Percentiles rank a stretch among this genome's conserved stretches.
Conservation (phyloP, 257 asterid genomes). For the Anisodus tanguticus region DNA sequence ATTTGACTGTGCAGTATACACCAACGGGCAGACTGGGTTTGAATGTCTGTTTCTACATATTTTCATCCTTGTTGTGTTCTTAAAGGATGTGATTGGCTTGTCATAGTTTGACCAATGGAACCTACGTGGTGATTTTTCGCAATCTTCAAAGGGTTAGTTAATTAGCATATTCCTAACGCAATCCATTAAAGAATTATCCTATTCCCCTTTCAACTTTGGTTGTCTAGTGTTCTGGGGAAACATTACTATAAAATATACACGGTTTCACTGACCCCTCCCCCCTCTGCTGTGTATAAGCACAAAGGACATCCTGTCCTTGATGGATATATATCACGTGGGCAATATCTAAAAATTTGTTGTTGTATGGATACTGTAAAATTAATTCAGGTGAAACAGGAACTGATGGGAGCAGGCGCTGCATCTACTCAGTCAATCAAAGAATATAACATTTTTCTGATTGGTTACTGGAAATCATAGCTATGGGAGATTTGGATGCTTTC, state of each 20-base stretch:
- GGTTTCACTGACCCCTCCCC: neutral
- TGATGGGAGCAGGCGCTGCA: slow-evolving; percentile 45
- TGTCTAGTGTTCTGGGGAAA: neutral
- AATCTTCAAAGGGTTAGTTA: slow-evolving; percentile 4
- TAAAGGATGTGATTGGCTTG: slow-evolving; percentile 15
- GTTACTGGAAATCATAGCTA: slow-evolving; percentile 54
- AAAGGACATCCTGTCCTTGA: neutral
- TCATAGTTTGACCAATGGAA: slow-evolving; percentile 9
- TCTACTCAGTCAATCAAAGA: slow-evolving; percentile 57
- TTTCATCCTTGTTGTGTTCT: slow-evolving; percentile 24
- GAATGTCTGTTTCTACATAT: neutral
- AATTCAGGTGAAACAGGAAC: slow-evolving; percentile 42
- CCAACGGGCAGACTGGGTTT: neutral
- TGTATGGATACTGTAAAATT: neutral
- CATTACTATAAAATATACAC: neutral
- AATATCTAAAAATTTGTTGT: neutral
- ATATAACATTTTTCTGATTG: slow-evolving; percentile 56
- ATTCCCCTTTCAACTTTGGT: neutral
- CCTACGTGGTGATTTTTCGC: neutral
- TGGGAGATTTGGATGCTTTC: slow-evolving; percentile 51
- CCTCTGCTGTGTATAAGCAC: neutral
- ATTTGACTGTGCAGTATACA: neutral
- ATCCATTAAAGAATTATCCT: slow-evolving; percentile 5
- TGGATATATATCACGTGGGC: neutral
- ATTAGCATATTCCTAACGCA: neutral